Evolutionary conservation across 139 green algal species (phyloP), one percentile per base, ranked within the genome.

Genomic region (Chlamydomonas sp.): DNA sequence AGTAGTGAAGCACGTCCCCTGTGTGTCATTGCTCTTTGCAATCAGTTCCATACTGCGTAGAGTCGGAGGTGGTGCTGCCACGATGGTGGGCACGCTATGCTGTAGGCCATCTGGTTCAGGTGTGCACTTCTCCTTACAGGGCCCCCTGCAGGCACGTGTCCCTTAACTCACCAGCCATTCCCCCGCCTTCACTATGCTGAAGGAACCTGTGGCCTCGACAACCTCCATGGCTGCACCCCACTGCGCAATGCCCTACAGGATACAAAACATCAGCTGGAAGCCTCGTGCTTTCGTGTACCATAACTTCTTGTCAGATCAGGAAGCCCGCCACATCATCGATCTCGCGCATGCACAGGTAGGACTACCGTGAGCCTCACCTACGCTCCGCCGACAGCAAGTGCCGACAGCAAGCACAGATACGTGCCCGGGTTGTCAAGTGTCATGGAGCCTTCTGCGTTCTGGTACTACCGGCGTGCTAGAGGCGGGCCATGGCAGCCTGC

Each of bases 271-370:
- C 4, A 97, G 95, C 1, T 97, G 92, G 92, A 77, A 89, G n/a
- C 96, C 96, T 3, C 83, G 96, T 1, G 93, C 95, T 9, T 97
- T 96, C 66, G 75, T 98, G 16, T 96, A 93, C 80, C 96, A 98
- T 89, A 97, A 97, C 88, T 98, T 98, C 83, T 83, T 98, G n/a
- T 93, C 78, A 9, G 64, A 88, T 10, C 90, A 89, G 49, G 96
- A 98, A 77, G 94, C 91, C 14, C 87, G 95, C 0, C 96, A 98
- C 89, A 94, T 98, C 81, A 90, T 90, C 73, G 64, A 83, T 20
- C 78, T 91, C 17, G 88, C 88, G 49, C 85, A 88, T 6, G 63
- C 31, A 2, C 88, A 88, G 72, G 89, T 94, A 75, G 15, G 68
- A 57, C 76, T 59, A 7, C 4, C 75, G 64, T 72, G 61, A 83